Base-by-base conservation (phyloP, 192 early-diverging fungal species). In the Coemansia sp. region DNA sequence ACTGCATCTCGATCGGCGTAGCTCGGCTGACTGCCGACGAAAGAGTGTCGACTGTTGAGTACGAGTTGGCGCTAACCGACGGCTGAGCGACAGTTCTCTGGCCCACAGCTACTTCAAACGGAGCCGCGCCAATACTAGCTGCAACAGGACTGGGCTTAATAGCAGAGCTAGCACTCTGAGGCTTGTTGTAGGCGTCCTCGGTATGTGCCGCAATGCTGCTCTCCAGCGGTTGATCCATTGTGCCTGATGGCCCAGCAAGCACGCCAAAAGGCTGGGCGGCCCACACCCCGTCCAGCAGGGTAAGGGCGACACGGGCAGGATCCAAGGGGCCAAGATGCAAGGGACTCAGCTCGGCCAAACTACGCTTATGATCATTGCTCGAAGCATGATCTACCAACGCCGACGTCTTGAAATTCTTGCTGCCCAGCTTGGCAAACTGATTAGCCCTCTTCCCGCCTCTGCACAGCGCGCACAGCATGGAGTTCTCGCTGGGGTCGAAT, bases 391-490 rank as follows among this genome's bases (percentile, higher is more conserved):
- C 79, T 7, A 70, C 74, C 3, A 82, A 35, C 14, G 79, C 79
- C 51, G 73, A 76, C 0, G 79, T 82, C 60, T 82, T 82, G 38
- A 82, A 82, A 48, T 82, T 82, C 5, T 74, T 63, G 43, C 79
- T 82, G 8, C 79, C 79, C 6, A 46, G 45, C 24, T 76, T 82
- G 23, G 79, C 79, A 66, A 82, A 82, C 70, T 75, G 79, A 34
- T 75, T 82, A 13, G 73, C 79, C 1, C 74, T 62, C 45, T 46
- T 65, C 23, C 70, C 70, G 20, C n/a, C n/a, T 43, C 67, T 72
- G 65, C 79, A 82, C 63, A 72, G 40, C 10, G 73, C 64, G 48
- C 79, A 82, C 28, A 76, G n/a, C 79, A 82, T 82, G 39, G 67
- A 59, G 37, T 82, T 82, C 11, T 48, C 13, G 5, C 60, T 6